Evolutionary conservation across 768 basidiomycete species (phyloP), one percentile per base, ranked within the genome.

Genomic region (Udeniomyces megalosporus): DNA sequence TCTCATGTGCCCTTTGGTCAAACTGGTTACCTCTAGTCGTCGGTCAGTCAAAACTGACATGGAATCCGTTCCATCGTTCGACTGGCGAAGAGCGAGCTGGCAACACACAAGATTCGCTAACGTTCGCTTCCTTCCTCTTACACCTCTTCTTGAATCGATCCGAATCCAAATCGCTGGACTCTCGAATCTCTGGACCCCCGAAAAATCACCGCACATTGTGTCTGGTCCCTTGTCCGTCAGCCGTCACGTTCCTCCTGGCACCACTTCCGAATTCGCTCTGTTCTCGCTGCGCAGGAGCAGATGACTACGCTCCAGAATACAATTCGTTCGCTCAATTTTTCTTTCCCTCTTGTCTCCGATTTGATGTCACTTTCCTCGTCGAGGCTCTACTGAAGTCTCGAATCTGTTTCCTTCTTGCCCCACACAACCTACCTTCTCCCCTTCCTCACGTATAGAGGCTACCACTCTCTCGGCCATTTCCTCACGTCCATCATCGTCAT

Each of bases 11-110:
- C 7, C 77, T 97, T 32, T 97, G 85, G 84, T 76, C 82, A 15
- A 99, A 99, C 73, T 99, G 95, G 95, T 78, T 97, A 24, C 95
- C 95, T 35, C 78, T 99, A 55, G 80, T 97, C 67, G 93, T 96
- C 67, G 95, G 95, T 95, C 68, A 66, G 74, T 70, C 44, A 8
- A 14, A 48, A 26, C 32, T 8, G 17, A 8, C 38, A 42, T 42
- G 10, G 10, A 17, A 42, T 42, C 38, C 38, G 38, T 28, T 14
- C 11, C 11, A 15, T 11, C 20, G 31, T 28, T 5, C 26, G 31
- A 53, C 5, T 4, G n/a, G 44, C 12, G 12, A 52, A 28, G 26
- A n/a, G n/a, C n/a, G 17, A 55, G 31, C 28, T 34, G 15, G 22
- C 32, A n/a, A 6, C 22, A 3, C 22, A 17, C 22, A 7, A 17